A percentile compares a stretch with the other conserved stretches of the same genome.
These are phyloP conservation scores for Cudoniella acicularis DNA, from an alignment of 495 filamentous ascomycete genomes.

Conservation along the genomic window DNA sequence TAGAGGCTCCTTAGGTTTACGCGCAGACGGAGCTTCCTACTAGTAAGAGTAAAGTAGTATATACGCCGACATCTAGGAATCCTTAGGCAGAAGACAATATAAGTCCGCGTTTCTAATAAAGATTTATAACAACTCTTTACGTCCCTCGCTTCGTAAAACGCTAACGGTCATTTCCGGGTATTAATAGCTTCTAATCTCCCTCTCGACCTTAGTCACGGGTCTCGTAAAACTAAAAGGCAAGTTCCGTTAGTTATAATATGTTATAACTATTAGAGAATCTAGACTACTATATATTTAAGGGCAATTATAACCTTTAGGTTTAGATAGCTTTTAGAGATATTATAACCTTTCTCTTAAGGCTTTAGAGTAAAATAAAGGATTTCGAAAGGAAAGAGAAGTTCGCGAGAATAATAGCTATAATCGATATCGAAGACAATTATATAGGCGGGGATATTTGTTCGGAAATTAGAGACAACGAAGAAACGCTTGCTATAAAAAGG, in stretches of 20 bases:
- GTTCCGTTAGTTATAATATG: neutral
- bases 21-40: too few relatives aligned
- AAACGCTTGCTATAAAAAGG: neutral
- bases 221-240: neutral
- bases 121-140: neutral
- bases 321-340: neutral
- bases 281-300: neutral
- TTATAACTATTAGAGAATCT: neutral
- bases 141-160: neutral
- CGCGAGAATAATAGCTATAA: neutral
- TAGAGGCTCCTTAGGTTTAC: too few relatives aligned
- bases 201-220: too few relatives aligned
- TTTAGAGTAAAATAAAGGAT: neutral
- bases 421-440: neutral
- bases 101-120: neutral
- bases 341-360: neutral
- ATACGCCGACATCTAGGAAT: too few relatives aligned
- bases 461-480: neutral
- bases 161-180: neutral
- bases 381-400: neutral
- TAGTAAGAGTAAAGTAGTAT: too few relatives aligned
- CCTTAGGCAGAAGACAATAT: neutral
- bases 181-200: neutral
- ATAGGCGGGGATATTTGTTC: neutral
- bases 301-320: neutral